Evolutionary conservation across 2,329 filamentous ascomycete genomes (phyloP), one percentile per base, ranked within the genome.

Genomic region (Aspergillus melleus): DNA sequence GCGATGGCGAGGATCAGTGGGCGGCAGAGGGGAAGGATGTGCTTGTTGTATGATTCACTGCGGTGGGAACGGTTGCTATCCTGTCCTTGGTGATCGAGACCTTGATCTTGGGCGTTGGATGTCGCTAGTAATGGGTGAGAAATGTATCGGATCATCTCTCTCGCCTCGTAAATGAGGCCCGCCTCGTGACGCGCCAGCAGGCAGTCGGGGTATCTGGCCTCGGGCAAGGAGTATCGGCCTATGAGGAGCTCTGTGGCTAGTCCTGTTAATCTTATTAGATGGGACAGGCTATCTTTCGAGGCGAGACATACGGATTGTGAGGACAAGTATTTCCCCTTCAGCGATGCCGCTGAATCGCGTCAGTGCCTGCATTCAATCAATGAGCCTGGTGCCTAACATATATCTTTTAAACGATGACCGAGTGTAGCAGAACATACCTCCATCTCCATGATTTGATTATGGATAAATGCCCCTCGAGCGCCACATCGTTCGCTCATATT

Each of bases 211-310:
- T 59, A n/a, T 1, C 46, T 54, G 4, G 67, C 49, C 4, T 58
- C 19, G 0, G 69, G 68, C 16, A 70, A 30, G 24, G 56, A 16
- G 39, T 68, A 71, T 20, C 66, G 62, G 9, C 63, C 64, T 16
- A 70, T 46, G 2, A 70, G 55, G 6, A 71, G 53, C 29, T 70
- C 69, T 6, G 65, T 60, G 6, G 63, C 68, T 4, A 69, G 61
- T 24, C 68, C 67, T 70, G 11, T 44, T 8, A 8, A 29, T 20
- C 14, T 16, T 12, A 12, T 55, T n/a, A 54, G 36, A 8, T 52
- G 22, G 12, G 30, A 36, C 1, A 3, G 11, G 3, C 5, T 11
- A 12, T 1, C 5, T 20, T 8, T 42, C 6, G 30, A 54, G 10
- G 11, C 11, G 3, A 5, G 4, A 63, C 66, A 8, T 60, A 71